Conservation (phyloP, 106 monocot genomes). For the Iris macrosiphon region DNA sequence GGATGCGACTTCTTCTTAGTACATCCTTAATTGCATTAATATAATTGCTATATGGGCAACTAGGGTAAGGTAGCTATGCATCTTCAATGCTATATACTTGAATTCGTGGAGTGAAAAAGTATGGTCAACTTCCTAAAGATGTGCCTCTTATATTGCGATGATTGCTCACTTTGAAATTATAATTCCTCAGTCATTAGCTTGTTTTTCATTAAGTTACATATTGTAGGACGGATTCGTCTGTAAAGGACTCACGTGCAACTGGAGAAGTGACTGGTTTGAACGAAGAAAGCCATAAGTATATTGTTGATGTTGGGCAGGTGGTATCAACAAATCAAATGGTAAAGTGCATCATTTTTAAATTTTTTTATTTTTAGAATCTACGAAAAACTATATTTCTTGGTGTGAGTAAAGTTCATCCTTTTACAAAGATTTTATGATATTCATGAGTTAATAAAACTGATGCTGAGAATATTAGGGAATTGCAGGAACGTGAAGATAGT, state of each 20-base stretch:
- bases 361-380: constrained; percentile 1
- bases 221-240: constrained; percentile 19
- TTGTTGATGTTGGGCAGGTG: constrained; percentile 13
- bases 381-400: no score
- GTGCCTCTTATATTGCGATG: neutral
- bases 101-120: no score
- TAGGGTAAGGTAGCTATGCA: no score
- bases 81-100: no score
- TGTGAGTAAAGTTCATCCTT: neutral
- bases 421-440: no score
- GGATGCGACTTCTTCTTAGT: no score
- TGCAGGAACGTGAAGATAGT: constrained; percentile 46
- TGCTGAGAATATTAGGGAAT: constrained; percentile 1
- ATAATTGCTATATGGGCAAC: no score
- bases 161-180: neutral
- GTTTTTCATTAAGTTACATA: constrained; percentile 1
- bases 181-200: neutral
- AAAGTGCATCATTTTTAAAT: constrained; percentile 3
- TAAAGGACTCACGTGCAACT: constrained; percentile 17
- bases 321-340: constrained; percentile 57
- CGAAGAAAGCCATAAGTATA: constrained; percentile 8
- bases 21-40: no score
- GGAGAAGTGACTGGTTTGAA: constrained; percentile 11
- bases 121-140: neutral
- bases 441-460: neutral